Conservation (phyloP, 441 rosid genomes). For the Syzygium malaccense region DNA sequence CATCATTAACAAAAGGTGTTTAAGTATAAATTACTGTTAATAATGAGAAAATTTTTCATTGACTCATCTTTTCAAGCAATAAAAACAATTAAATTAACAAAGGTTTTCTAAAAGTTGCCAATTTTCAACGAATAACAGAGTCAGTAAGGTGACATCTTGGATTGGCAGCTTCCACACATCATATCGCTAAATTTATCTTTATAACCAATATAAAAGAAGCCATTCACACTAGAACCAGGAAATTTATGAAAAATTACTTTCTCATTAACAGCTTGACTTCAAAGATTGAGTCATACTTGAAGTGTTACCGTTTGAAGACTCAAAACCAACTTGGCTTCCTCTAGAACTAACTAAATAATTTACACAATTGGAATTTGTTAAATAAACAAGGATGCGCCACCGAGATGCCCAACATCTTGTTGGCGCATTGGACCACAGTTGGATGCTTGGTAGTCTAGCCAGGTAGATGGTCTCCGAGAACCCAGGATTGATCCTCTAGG, state of each 20-base stretch:
- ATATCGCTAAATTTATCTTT: not conserved
- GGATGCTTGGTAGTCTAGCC: not conserved
- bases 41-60: not conserved
- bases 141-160: not conserved
- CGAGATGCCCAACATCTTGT: too few relatives aligned
- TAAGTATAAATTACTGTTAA: not conserved
- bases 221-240: not conserved
- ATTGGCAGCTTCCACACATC: not conserved
- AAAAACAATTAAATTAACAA: not conserved
- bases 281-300: not conserved
- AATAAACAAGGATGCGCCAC: not conserved
- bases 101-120: not conserved
- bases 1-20: not conserved
- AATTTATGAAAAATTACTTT: not conserved
- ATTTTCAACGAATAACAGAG: not conserved
- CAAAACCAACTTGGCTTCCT: not conserved
- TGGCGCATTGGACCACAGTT: not conserved
- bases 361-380: not conserved
- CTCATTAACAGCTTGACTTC: not conserved
- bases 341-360: not conserved
- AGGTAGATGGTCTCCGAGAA: not conserved
- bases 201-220: not conserved
- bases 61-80: not conserved
- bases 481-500: rapidly evolving
- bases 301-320: not conserved